A percentile compares a stretch with the other conserved stretches of the same genome.
phyloP scores from a whole-genome alignment of 805 yeast species.

The Nakazawaea sp. region DNA sequence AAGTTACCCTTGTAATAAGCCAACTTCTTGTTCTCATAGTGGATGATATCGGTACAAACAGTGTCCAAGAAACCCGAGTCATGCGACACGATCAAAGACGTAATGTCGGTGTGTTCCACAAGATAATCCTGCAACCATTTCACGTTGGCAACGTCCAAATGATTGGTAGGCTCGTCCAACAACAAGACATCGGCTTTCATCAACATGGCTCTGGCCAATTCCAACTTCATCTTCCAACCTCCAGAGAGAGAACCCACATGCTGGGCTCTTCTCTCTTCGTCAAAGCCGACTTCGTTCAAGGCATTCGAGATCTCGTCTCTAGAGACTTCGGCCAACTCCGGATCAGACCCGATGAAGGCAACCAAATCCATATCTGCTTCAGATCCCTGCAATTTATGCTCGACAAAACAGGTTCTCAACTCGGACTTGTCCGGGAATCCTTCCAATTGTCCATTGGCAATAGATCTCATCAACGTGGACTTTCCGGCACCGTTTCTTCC shows the following conservation, averaged over 20 bases:
- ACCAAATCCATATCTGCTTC: slow-evolving; percentile 90
- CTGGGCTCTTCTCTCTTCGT: slow-evolving; percentile 83
- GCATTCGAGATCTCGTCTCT: slow-evolving; percentile 71
- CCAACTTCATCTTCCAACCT: slow-evolving; percentile 99
- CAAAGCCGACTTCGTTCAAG: slow-evolving; percentile 80
- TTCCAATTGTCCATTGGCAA: slow-evolving; percentile 93
- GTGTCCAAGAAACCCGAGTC: slow-evolving; percentile 94
- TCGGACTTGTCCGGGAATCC: slow-evolving; percentile 91
- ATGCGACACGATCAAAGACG: slow-evolving; percentile 94
- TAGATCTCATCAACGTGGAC: slow-evolving; percentile 94
- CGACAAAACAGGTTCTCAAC: slow-evolving; percentile 91
- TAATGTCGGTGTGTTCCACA: slow-evolving; percentile 74
- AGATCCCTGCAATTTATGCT: slow-evolving; percentile 91
- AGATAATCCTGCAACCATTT: slow-evolving; percentile 91
- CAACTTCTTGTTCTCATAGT: slow-evolving; percentile 90
- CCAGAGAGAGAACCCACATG: slow-evolving; percentile 93
- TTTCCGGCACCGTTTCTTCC: slow-evolving; percentile 99
- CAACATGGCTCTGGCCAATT: slow-evolving; percentile 97
- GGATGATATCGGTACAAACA: slow-evolving; percentile 95
- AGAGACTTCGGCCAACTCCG: slow-evolving; percentile 61
- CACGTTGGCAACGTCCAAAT: slow-evolving; percentile 90
- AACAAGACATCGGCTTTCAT: slow-evolving; percentile 93
- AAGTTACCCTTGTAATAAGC: slow-evolving; percentile 95
- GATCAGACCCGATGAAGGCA: slow-evolving; percentile 81
- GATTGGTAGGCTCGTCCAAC: slow-evolving; percentile 97